Evolutionary conservation across 345 rosid genomes (phyloP), one percentile per base, ranked within the genome.

Genomic region (Rhodamnia rubescens): DNA sequence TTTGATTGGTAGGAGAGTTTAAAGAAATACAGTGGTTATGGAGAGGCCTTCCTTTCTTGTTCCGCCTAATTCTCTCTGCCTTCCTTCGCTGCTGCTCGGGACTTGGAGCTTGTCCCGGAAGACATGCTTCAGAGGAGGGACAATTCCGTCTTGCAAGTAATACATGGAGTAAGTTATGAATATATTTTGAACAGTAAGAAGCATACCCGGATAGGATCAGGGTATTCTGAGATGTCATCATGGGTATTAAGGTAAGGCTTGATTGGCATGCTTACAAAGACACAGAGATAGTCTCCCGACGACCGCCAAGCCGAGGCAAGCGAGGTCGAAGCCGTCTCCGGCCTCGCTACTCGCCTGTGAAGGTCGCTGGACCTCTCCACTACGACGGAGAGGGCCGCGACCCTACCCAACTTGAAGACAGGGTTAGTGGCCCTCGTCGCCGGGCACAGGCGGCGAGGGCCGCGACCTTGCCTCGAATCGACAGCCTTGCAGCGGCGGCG

Each of bases 1-100:
- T 32, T 69, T 69, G 24, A 69, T 69, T 69, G 78, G 78, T 20
- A 69, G 14, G 78, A 69, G 24, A 69, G 47, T 69, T 69, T 36
- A 69, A 40, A 83, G 53, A 88, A 96, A 92, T 86, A 94, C 99
- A 96, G 90, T 96, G 98, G 89, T 96, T 94, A 83, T 93, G 94
- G 24, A 83, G 83, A 49, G 89, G 87, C 83, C 86, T 90, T 74
- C 83, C 87, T 89, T 85, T 90, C 91, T 90, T 90, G 87, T 91
- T 89, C 85, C 54, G 87, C 24, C 32, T 57, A 58, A 83, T 86
- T 61, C 82, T 85, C 40, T 69, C 87, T 53, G 7, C 47, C 47
- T 87, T 89, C 85, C 83, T 53, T 53, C 58, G 87, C 78, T 21
- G n/a, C n/a, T n/a, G 90, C 91, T 84, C 86, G 11, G 86, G 82